Percentiles rank a stretch among this genome's conserved stretches.
Evolutionary conservation across 108 stramenopile genomes (phyloP).

Genomic region (Skeletonema potamos): DNA sequence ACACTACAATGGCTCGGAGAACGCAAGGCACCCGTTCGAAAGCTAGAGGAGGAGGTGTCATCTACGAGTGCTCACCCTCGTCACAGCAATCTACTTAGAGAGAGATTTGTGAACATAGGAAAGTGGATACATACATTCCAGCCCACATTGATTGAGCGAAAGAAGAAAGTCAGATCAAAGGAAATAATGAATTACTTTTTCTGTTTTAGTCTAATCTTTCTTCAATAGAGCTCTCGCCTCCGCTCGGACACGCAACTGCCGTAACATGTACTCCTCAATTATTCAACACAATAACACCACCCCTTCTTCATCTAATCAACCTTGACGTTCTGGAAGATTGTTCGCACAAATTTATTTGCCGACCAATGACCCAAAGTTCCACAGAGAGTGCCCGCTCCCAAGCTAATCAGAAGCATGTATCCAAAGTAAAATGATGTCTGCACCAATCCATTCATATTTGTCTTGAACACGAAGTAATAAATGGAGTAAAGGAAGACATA

Average conservation of each 20-base stretch:
- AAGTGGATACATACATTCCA: no score
- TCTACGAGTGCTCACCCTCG: no score
- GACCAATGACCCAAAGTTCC: constrained; percentile 89
- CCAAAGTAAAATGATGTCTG: constrained; percentile 95
- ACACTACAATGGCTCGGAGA: no score
- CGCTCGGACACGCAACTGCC: background rate
- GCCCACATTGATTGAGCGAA: no score
- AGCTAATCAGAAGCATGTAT: constrained; percentile 86
- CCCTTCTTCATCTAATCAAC: constrained; percentile 74
- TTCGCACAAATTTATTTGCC: constrained; percentile 83
- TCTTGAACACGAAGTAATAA: constrained; percentile 97
- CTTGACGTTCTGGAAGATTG: constrained; percentile 91
- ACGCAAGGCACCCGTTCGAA: no score
- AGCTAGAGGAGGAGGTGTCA: no score
- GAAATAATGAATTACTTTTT: background rate
- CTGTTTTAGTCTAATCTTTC: background rate
- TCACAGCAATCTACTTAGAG: no score
- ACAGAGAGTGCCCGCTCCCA: constrained; percentile 80
- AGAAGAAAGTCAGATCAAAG: background rate
- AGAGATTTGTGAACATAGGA: no score
- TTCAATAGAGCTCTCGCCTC: background rate
- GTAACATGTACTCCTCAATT: background rate
- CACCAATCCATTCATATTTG: constrained; percentile 94
- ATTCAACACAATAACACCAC: background rate
- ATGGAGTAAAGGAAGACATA: constrained; percentile 98